Evolutionary conservation across 768 basidiomycete species (phyloP), one percentile per base, ranked within the genome.

Genomic region (Tylopilus balloui): DNA sequence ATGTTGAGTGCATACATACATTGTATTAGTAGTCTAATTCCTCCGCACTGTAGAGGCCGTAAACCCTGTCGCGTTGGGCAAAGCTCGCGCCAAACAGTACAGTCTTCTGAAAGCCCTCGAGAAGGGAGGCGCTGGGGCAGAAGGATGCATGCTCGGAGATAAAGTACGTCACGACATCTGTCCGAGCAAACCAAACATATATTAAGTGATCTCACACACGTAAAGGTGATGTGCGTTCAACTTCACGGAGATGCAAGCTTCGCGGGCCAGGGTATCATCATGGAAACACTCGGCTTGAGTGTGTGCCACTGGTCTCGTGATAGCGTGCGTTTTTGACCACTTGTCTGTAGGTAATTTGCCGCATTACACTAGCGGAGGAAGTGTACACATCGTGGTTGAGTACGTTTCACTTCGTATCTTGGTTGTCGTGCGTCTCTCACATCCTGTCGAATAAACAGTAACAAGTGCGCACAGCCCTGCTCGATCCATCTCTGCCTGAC

Each of bases 211-310:
- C 3, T 15, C 44, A 12, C n/a, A 13, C 11, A 7, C 46, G 82
- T 84, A 63, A 78, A 76, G 58, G 93, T 85, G 3, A 84, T 95
- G 80, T 92, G 86, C 53, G 84, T 95, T 0, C 90, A 93, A 59
- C 67, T 96, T 40, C 93, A 95, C 54, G 93, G 93, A 3, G 93
- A 96, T 64, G 92, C 89, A 1, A 90, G 87, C 50, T 94, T 95
- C 61, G 79, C 86, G 0, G 93, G 92, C 0, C 93, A 95, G 64
- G 92, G 93, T 2, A 76, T 95, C 5, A 80, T 93, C 15, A 93
- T 92, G 83, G 93, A 95, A 66, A 76, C 78, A 15, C 73, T 96
- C 27, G 89, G 91, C 6, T 69, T 95, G 47, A 92, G 89, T 83
- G 54, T 43, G 85, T 59, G 6, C 24, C 17, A n/a, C 21, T 19